Evolutionary conservation across 208 protist species (phyloP).

Genomic region (Trichomonas vaginalis): DNA sequence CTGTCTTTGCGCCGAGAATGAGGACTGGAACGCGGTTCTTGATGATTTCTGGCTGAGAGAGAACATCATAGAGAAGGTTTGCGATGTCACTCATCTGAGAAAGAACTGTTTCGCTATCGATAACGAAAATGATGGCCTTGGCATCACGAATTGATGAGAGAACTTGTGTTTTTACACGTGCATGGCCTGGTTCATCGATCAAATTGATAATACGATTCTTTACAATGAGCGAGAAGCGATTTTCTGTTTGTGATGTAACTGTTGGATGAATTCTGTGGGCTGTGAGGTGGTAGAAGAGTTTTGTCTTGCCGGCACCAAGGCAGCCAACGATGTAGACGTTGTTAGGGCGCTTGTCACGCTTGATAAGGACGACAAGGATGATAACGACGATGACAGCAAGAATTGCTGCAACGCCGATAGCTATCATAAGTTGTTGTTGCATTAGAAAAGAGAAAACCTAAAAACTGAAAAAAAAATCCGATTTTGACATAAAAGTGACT

Average conservation of each 20-base stretch:
- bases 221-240: neutral
- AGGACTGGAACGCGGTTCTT: neutral
- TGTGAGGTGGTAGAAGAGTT: neutral
- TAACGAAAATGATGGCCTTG: neutral
- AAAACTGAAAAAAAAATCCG: no score
- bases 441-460: no score
- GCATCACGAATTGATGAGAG: neutral
- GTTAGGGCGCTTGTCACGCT: neutral
- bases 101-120: constrained; percentile 12
- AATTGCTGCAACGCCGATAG: neutral
- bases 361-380: neutral
- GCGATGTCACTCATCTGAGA: neutral
- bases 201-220: neutral
- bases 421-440: neutral
- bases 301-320: neutral
- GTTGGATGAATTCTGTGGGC: neutral
- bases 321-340: neutral
- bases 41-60: neutral
- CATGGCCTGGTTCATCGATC: neutral
- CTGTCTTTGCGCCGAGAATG: neutral
- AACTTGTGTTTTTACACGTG: neutral
- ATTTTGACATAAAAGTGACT: no score
- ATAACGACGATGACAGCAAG: neutral
- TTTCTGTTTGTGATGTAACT: neutral
- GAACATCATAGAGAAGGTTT: neutral